phyloP scores from a whole-genome alignment of 176 grass and related monocot species.

The Elaeis guineensis region DNA sequence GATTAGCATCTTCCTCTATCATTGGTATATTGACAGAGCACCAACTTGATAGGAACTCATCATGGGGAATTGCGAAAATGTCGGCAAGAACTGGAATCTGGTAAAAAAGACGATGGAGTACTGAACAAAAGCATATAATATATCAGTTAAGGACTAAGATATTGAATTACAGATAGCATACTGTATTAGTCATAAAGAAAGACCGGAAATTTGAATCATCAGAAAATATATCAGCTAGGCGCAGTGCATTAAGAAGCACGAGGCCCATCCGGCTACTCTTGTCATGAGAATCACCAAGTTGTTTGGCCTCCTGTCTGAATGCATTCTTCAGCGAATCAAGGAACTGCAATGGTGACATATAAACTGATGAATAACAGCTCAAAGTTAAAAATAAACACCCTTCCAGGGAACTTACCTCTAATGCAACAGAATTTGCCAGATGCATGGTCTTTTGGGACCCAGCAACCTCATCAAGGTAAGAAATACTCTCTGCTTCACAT shows the following conservation, averaged over 20 bases:
- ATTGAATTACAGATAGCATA: conserved; percentile 17
- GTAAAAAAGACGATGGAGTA: conserved; percentile 24
- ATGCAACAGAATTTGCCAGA: conserved; percentile 71
- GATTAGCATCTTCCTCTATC: conserved; percentile 76
- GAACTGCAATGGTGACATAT: conserved; percentile 41
- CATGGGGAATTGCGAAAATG: conserved; percentile 69
- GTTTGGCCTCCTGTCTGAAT: conserved; percentile 50
- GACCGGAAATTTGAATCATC: conserved; percentile 95
- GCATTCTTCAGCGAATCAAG: conserved; percentile 78
- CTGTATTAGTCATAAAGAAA: conserved; percentile 75
- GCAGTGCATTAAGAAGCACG: conserved; percentile 78
- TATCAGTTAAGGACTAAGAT: too few species aligned
- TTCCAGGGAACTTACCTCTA: conserved; percentile 50
- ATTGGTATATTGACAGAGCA: conserved; percentile 65
- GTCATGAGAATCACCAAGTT: conserved; percentile 20
- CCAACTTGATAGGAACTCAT: conserved; percentile 73
- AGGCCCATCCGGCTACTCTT: conserved; percentile 54
- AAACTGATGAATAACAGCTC: conserved; percentile 24
- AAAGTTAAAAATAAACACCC: background rate
- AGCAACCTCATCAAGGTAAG: conserved; percentile 97
- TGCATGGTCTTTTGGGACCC: conserved; percentile 61
- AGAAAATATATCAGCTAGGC: conserved; percentile 89
- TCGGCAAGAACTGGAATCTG: conserved; percentile 90
- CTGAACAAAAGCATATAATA: background rate
- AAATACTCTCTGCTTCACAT: conserved; percentile 93